These are phyloP conservation scores for Conticribra weissflogii DNA, from an alignment of 108 stramenopile genomes.

Conservation along the genomic window DNA sequence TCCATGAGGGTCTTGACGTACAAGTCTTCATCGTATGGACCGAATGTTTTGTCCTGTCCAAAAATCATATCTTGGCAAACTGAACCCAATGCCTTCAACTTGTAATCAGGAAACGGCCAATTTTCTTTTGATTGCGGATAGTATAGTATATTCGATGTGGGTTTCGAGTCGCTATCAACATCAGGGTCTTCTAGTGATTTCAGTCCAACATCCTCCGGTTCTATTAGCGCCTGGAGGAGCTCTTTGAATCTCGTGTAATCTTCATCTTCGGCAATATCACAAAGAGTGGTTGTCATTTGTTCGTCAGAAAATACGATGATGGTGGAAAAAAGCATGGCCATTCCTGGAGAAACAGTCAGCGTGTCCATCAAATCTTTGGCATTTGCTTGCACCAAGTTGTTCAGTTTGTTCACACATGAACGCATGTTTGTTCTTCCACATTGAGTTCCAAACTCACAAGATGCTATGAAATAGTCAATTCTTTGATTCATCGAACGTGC, in stretches of 20 bases:
- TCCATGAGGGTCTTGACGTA: not conserved
- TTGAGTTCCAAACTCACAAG: slow-evolving; percentile 7
- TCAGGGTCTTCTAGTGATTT: not conserved
- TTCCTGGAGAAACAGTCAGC: not conserved
- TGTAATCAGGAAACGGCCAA: not conserved
- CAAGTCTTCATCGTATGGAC: not conserved
- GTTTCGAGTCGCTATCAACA: not conserved
- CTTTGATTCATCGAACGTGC: slow-evolving; percentile 3
- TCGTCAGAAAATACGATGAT: not conserved
- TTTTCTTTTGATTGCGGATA: not conserved
- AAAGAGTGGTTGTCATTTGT: not conserved
- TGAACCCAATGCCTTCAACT: not conserved
- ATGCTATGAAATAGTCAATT: slow-evolving; percentile 21
- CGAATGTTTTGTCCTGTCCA: not conserved
- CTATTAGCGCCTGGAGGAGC: not conserved
- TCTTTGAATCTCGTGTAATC: not conserved
- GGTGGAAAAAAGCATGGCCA: not conserved
- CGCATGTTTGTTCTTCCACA: not conserved
- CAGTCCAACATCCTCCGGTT: not conserved
- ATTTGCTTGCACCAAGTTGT: not conserved
- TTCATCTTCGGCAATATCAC: not conserved
- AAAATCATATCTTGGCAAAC: not conserved
- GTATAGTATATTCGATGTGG: not conserved
- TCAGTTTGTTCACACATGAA: not conserved
- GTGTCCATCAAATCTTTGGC: not conserved